phyloP scores from a whole-genome alignment of 1,284 basidiomycete species.

The Pseudozyma thailandica region DNA sequence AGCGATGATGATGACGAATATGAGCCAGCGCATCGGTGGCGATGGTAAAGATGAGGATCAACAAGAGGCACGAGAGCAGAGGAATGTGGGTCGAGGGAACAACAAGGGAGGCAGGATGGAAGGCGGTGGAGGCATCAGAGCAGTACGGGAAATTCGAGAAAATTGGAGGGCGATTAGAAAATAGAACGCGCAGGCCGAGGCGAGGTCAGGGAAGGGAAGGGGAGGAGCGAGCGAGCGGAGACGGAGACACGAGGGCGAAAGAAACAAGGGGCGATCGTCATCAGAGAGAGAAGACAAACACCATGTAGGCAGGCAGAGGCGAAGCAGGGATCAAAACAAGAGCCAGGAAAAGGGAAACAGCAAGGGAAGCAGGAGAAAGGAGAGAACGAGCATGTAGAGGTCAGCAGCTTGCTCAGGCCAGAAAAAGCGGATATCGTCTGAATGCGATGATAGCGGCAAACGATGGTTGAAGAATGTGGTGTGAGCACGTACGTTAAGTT shows the following conservation, averaged over 20 bases:
- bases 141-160: constrained; percentile 42
- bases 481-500: constrained; percentile 37
- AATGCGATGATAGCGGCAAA: not conserved
- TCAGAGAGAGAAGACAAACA: constrained; percentile 6
- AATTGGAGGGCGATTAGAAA: constrained; percentile 24
- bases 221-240: constrained; percentile 15
- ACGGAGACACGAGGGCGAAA: constrained; percentile 9
- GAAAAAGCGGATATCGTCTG: not conserved
- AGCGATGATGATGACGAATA: constrained; percentile 23
- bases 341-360: not conserved
- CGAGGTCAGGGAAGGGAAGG: constrained; percentile 7
- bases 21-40: constrained; percentile 16
- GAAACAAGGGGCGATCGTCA: constrained; percentile 6
- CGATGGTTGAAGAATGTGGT: constrained; percentile 8
- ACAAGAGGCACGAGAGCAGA: constrained; percentile 37
- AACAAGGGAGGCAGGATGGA: not conserved
- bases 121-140: constrained; percentile 18
- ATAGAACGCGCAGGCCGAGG: constrained; percentile 31
- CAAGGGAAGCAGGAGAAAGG: constrained; percentile 1
- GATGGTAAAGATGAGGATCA: constrained; percentile 3
- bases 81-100: constrained; percentile 1
- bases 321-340: constrained; percentile 11
- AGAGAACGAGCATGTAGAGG: constrained; percentile 7
- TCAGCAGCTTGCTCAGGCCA: constrained; percentile 18
- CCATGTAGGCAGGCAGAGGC: constrained; percentile 1